Evolutionary conservation across 164 flowering plant species (phyloP).

Genomic region (Aristolochia contorta): DNA sequence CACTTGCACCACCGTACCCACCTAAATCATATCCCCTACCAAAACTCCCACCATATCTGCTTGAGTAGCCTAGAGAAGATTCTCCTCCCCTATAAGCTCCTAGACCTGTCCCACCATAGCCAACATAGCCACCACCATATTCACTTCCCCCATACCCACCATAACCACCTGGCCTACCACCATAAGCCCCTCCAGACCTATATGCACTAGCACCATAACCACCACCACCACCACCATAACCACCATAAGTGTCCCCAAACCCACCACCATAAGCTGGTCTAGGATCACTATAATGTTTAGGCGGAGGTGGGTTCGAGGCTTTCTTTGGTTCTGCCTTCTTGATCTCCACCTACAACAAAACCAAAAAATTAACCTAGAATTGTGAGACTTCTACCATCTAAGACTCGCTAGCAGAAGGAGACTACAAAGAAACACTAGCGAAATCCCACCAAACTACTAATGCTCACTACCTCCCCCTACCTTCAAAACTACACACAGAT

Average conservation of each 20-base stretch:
- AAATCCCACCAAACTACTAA: not conserved
- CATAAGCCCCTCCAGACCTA: conserved; percentile 53
- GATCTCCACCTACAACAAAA: conserved; percentile 66
- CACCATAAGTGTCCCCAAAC: conserved; percentile 53
- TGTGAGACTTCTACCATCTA: conserved; percentile 9
- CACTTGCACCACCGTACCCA: conserved; percentile 52
- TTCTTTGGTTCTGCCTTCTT: conserved; percentile 95
- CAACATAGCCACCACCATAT: conserved; percentile 53
- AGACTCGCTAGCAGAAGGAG: not conserved
- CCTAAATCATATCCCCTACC: conserved; percentile 54
- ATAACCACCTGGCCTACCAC: conserved; percentile 44
- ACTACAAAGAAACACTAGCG: not conserved
- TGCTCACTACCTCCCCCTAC: too few relatives aligned
- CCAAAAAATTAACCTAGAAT: conserved; percentile 13
- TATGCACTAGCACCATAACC: conserved; percentile 43
- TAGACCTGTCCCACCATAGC: conserved; percentile 41
- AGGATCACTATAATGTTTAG: conserved; percentile 46
- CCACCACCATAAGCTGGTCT: conserved; percentile 50
- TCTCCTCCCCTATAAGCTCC: conserved; percentile 65
- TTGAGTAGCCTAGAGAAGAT: conserved; percentile 47
- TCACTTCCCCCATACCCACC: conserved; percentile 51
- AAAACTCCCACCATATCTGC: conserved; percentile 51
- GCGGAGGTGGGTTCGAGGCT: conserved; percentile 38
- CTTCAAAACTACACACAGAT: not conserved
- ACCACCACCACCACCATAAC: conserved; percentile 29